A percentile compares a stretch with the other conserved stretches of the same genome.
These are phyloP conservation scores for Chrysosporium keratinophilum DNA, from an alignment of 2,329 filamentous ascomycete species.

Conservation along the genomic window DNA sequence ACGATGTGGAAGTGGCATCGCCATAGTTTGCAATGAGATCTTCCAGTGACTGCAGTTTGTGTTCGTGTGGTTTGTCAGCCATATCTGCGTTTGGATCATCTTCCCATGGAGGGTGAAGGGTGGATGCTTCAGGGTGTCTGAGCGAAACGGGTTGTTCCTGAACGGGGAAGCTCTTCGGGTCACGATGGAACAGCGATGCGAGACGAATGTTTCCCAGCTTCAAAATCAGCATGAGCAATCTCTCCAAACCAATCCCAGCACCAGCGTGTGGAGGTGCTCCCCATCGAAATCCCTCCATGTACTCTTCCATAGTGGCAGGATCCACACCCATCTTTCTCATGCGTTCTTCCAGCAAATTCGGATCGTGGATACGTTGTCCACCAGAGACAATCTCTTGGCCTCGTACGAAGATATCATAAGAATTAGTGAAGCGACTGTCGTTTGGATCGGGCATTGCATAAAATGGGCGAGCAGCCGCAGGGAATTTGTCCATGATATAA, in stretches of 20 bases:
- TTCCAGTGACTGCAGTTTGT: constrained; percentile 61
- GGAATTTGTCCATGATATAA: constrained; percentile 92
- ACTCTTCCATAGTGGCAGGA: constrained; percentile 78
- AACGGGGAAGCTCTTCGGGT: constrained; percentile 74
- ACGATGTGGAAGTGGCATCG: constrained; percentile 86
- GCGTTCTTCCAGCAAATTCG: constrained; percentile 60
- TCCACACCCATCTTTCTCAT: constrained; percentile 68
- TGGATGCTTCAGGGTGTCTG: constrained; percentile 82
- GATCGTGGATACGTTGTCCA: constrained; percentile 84
- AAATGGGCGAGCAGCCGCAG: constrained; percentile 70
- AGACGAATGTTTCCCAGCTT: constrained; percentile 82
- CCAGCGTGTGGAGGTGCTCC: constrained; percentile 83
- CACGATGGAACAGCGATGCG: constrained; percentile 75
- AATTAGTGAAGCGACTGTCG: constrained; percentile 65
- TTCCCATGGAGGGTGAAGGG: constrained; percentile 57
- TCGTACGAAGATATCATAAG: constrained; percentile 88
- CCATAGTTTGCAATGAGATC: constrained; percentile 92
- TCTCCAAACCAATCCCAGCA: constrained; percentile 80
- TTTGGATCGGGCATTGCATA: constrained; percentile 78
- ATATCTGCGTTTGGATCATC: constrained; percentile 26
- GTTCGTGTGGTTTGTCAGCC: constrained; percentile 35
- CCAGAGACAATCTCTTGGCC: constrained; percentile 89
- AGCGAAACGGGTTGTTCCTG: constrained; percentile 53
- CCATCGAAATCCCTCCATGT: constrained; percentile 78
- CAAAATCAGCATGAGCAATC: constrained; percentile 74